phyloP scores from a whole-genome alignment of 2,329 filamentous ascomycete species.

The Diaporthe citrichinensis region DNA sequence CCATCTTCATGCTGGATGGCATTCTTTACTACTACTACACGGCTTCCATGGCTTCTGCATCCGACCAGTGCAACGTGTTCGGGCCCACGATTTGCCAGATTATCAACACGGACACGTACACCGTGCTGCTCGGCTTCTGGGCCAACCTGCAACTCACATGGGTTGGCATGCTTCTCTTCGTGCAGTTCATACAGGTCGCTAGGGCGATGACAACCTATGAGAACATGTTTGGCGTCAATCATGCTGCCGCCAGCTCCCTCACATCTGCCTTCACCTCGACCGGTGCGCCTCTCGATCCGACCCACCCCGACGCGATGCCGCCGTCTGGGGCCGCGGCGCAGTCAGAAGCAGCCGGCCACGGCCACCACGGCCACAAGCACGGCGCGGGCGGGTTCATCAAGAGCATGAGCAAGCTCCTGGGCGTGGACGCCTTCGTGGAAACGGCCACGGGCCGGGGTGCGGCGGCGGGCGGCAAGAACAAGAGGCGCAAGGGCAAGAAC shows the following conservation, averaged over 20 bases:
- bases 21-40: conserved; percentile 80
- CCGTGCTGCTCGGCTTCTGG: conserved; percentile 85
- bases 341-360: conserved; percentile 58
- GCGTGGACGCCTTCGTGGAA: conserved; percentile 93
- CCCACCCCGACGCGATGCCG: conserved; percentile 66
- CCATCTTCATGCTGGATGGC: conserved; percentile 80
- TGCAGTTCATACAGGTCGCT: conserved; percentile 93
- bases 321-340: conserved; percentile 68
- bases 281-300: conserved; percentile 77
- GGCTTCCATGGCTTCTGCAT: conserved; percentile 66
- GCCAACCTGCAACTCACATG: conserved; percentile 87
- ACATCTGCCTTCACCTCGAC: conserved; percentile 85
- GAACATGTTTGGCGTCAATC: conserved; percentile 87
- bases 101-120: conserved; percentile 86
- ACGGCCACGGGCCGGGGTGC: conserved; percentile 89
- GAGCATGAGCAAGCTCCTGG: conserved; percentile 87
- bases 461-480: conserved; percentile 65
- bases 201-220: conserved; percentile 96
- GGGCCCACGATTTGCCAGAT: conserved; percentile 81
- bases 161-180: conserved; percentile 97
- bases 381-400: conserved; percentile 76
- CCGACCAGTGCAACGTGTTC: conserved; percentile 79
- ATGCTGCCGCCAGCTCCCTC: conserved; percentile 69
- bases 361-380: conserved; percentile 53
- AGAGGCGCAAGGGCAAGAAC: conserved; percentile 75